Evolutionary conservation across 768 basidiomycete species (phyloP), one percentile per base, ranked within the genome.

Genomic region (Auricularia auricula-judae): DNA sequence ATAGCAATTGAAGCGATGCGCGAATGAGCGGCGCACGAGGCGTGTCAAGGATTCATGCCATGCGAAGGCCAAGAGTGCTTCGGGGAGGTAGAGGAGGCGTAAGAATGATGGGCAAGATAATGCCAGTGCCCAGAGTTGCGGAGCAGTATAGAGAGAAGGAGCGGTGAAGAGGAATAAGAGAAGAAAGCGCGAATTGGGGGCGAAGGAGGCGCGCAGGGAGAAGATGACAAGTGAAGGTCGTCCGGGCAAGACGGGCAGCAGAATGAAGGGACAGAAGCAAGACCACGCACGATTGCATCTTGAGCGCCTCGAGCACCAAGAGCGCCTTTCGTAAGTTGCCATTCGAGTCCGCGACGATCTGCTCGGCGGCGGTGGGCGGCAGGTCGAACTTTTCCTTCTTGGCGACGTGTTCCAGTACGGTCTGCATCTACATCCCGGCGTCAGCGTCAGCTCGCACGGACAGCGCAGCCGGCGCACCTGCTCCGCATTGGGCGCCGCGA

Each of bases 321-420:
- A 99, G 80, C 0, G 96, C 97, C 75, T 98, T 97, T 63, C 97
- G 85, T 72, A 98, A 80, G 74, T 98, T 99, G 11, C 97, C 96
- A 42, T 82, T 82, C 1, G 92, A 85, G 68, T 96, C 88, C 54
- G 84, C 79, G 16, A 89, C 82, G 68, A 99, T 93, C 67, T 88
- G 83, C n/a, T 77, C 71, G 0, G 86, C 82, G 1, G 87, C 88
- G 63, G 90, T 86, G 23, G 82, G 80, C 0, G 95, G 93, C n/a
- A 98, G 80, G 65, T 85, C 79, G 68, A 97, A 90, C 58, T 82
- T 81, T 67, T 92, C 91, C 66, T 86, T 84, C 70, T 82, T 86
- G 14, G 93, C 89, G 12, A 97, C 92, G 72, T 86, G 80, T 43
- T 84, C 74, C 34, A 99, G 80, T 11, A 96, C 94, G 4, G 72